Evolutionary conservation across 2,329 filamentous ascomycete species (phyloP), one percentile per base, ranked within the genome.

Genomic region (Talaromyces piceae): DNA sequence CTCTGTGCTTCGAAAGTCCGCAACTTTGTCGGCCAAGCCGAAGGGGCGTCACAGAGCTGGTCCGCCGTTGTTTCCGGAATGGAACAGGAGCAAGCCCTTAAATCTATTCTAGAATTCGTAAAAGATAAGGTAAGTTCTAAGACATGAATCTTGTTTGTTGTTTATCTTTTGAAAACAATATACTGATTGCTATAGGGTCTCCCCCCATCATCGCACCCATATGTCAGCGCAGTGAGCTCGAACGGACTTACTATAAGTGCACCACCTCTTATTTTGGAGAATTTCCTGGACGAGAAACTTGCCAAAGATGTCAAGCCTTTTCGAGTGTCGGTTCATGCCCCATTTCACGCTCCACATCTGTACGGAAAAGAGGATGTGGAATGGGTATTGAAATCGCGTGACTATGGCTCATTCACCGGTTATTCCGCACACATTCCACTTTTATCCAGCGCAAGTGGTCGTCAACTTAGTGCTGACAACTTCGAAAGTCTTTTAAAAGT

Each of bases 221-320:
- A 81, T 66, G 70, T 82, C 61, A 81, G 79, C 59, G 79, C 79
- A 13, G 73, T 81, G 54, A 80, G 78, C 56, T 73, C 74, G 31
- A 80, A 79, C 68, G 78, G 79, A 31, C 66, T 82, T 51, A 82
- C 79, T 13, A 74, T 83, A 61, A 81, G 78, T 56, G 80, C 78
- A 43, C 79, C 80, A 18, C 80, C 80, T 6, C 69, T 70, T 11
- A 76, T 75, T 4, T 73, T 79, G 30, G 72, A 74, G 56, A 69
- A 72, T 20, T 71, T 82, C 48, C 76, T 81, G 58, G 67, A 80
- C 49, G 69, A 65, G 18, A 69, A 73, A 26, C 66, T 74, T 31
- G 71, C 79, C 41, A 72, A 72, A 47, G 70, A 73, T 41, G 72
- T 73, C 56, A 76, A 78, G 57, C 75, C 73, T 8, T 71, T 77